These are phyloP conservation scores for Salicornia ramosissima DNA, from an alignment of 148 eudicot genomes.

Conservation along the genomic window DNA sequence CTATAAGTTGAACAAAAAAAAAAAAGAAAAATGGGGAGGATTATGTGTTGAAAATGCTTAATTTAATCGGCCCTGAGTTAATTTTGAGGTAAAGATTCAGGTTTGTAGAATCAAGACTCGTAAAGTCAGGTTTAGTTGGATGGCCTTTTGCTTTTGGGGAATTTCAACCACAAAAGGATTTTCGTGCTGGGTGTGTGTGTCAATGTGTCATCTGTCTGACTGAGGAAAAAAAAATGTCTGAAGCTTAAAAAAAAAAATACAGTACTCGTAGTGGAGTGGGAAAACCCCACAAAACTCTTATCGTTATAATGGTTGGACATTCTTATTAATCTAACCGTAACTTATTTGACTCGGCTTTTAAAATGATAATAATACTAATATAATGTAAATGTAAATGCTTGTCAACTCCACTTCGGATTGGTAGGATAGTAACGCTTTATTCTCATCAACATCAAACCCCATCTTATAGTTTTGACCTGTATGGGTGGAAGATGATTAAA, in stretches of 20 bases:
- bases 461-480: constrained; percentile 15
- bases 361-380: constrained; percentile 33
- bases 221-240: too few species aligned
- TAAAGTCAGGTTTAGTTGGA: too few species aligned
- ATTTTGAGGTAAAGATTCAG: too few species aligned
- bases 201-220: too few species aligned
- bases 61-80: too few species aligned
- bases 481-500: constrained; percentile 7
- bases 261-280: neutral
- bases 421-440: constrained; percentile 5
- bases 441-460: constrained; percentile 14
- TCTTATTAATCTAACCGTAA: constrained; percentile 3
- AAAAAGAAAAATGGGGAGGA: too few species aligned
- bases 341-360: constrained; percentile 4
- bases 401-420: constrained; percentile 23
- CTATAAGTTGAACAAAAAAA: too few species aligned
- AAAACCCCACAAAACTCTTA: neutral
- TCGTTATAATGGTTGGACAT: constrained; percentile 6
- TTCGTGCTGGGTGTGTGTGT: too few species aligned
- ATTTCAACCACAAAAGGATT: too few species aligned
- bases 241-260: neutral
- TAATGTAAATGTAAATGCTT: constrained; percentile 17
- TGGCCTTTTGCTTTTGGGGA: too few species aligned
- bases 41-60: too few species aligned
- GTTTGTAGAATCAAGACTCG: too few species aligned